Conservation (phyloP, 805 yeast species). For the Metschnikowia colocasiae region DNA sequence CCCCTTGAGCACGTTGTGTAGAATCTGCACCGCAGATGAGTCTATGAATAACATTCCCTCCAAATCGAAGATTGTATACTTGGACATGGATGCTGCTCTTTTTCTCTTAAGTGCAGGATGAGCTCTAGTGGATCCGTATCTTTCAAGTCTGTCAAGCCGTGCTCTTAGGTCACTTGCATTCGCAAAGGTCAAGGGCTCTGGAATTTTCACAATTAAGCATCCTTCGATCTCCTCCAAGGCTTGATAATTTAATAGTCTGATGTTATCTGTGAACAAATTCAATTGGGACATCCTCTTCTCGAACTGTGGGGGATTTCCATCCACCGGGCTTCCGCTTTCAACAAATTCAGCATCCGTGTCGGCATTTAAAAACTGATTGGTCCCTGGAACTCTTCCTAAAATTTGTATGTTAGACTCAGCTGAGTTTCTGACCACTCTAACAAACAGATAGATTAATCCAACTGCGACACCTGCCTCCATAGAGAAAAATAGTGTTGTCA, state of each 20-base stretch:
- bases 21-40: constrained; percentile 40
- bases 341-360: constrained; percentile 23
- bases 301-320: neutral
- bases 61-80: constrained; percentile 39
- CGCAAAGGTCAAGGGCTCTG: constrained; percentile 43
- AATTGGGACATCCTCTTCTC: constrained; percentile 19
- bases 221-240: constrained; percentile 44
- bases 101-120: constrained; percentile 40
- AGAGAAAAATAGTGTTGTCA: constrained; percentile 62
- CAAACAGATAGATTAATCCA: constrained; percentile 78
- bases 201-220: constrained; percentile 40
- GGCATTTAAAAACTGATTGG: constrained; percentile 41
- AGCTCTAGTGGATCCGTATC: constrained; percentile 41
- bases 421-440: constrained; percentile 76
- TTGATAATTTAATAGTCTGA: constrained; percentile 32
- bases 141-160: constrained; percentile 38
- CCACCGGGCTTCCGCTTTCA: neutral
- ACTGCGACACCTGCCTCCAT: constrained; percentile 86
- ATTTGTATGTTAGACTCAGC: constrained; percentile 83
- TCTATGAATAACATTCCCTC: constrained; percentile 42
- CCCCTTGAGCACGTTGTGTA: constrained; percentile 26
- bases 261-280: constrained; percentile 32
- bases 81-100: constrained; percentile 36
- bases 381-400: constrained; percentile 52
- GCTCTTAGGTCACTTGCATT: constrained; percentile 38